These are phyloP conservation scores for Blastobotrys proliferans DNA, from an alignment of 1,139 yeast genomes.

Conservation along the genomic window DNA sequence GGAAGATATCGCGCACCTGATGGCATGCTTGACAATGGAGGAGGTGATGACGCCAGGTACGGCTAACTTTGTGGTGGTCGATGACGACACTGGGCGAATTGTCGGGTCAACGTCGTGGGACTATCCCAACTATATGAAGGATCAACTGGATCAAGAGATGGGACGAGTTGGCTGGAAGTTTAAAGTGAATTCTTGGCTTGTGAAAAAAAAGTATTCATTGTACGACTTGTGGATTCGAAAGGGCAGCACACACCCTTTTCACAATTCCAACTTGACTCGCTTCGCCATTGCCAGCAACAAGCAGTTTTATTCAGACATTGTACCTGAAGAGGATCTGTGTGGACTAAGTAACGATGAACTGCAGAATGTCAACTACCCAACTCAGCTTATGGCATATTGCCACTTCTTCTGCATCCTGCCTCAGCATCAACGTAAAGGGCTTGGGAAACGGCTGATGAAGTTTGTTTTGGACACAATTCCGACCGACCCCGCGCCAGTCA, in stretches of 20 bases:
- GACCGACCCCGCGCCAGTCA: slow-evolving; percentile 2
- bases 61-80: slow-evolving; percentile 6
- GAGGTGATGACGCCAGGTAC: background rate
- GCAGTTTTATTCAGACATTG: background rate
- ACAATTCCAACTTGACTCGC: background rate
- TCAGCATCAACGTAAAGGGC: slow-evolving; percentile 6
- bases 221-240: background rate
- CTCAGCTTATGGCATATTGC: background rate
- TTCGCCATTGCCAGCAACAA: background rate
- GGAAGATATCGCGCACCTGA: background rate
- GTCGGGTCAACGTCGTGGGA: slow-evolving; percentile 8
- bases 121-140: slow-evolving; percentile 9
- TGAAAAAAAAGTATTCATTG: background rate
- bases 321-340: background rate
- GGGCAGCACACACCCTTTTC: slow-evolving; percentile 2
- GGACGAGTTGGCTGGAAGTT: slow-evolving; percentile 5
- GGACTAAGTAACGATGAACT: slow-evolving; percentile 1
- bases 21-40: background rate
- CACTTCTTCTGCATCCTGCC: slow-evolving; percentile 6
- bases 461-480: slow-evolving; percentile 4
- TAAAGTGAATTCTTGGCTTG: background rate
- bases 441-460: slow-evolving; percentile 7
- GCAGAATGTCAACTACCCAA: slow-evolving; percentile 3
- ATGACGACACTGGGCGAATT: background rate
- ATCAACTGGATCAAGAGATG: slow-evolving; percentile 3